Percentiles rank a stretch among this genome's conserved stretches.
Evolutionary conservation across 208 protist species (phyloP).

Genomic region (Crithidia mellificae): DNA sequence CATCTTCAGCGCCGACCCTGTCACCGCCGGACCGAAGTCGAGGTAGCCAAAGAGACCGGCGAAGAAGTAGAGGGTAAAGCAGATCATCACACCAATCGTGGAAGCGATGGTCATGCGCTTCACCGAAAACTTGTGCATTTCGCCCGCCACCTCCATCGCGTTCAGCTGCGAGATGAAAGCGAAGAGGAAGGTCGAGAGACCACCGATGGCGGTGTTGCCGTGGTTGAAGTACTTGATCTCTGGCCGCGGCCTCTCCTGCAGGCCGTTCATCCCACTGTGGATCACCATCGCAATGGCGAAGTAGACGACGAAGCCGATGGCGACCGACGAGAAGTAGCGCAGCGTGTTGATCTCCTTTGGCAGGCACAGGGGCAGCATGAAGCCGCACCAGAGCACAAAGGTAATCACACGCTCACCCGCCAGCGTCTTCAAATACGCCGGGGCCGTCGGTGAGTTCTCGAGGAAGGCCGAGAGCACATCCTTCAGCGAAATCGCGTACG

Average conservation of each 20-base stretch:
- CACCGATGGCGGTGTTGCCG: conserved; percentile 54
- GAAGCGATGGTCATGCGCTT: conserved; percentile 52
- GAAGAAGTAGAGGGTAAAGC: conserved; percentile 61
- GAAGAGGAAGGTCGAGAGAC: conserved; percentile 77
- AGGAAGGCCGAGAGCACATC: conserved; percentile 69
- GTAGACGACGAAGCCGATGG: conserved; percentile 72
- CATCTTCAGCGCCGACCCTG: conserved; percentile 59
- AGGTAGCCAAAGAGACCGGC: conserved; percentile 79
- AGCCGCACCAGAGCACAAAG: conserved; percentile 53
- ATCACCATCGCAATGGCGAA: conserved; percentile 79
- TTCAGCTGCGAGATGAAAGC: conserved; percentile 83
- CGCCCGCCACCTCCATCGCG: conserved; percentile 72
- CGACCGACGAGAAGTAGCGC: conserved; percentile 74
- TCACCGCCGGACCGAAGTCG: conserved; percentile 63
- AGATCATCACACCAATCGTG: conserved; percentile 57
- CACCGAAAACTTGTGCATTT: conserved; percentile 58
- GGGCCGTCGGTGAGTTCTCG: conserved; percentile 32
- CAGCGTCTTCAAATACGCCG: conserved; percentile 43
- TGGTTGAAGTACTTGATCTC: conserved; percentile 44
- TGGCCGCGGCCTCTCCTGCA: conserved; percentile 32
- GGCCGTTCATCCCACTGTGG: conserved; percentile 53
- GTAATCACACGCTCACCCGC: conserved; percentile 53
- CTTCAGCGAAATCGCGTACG: conserved; percentile 78
- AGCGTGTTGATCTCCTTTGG: conserved; percentile 90
- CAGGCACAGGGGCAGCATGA: conserved; percentile 76